Percentiles rank a stretch among this genome's conserved stretches.
Evolutionary conservation across 257 asterid genomes (phyloP).

Genomic region (Knoxia roxburghii): DNA sequence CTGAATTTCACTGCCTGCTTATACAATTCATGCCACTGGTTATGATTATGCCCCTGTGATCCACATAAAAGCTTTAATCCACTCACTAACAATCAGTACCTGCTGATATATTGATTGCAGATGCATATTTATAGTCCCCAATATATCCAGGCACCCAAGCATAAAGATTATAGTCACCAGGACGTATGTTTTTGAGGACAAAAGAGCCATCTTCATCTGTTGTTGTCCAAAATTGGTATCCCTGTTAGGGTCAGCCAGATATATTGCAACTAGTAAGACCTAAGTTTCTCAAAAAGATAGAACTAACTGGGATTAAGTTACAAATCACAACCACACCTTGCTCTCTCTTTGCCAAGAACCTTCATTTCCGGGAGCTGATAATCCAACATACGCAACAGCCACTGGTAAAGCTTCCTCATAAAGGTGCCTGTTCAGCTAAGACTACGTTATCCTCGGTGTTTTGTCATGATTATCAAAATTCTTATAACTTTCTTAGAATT

Average conservation of each 20-base stretch:
- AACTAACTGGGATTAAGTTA: background rate
- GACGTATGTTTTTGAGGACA: constrained; percentile 34
- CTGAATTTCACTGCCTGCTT: constrained; percentile 42
- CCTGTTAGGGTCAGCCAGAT: constrained; percentile 29
- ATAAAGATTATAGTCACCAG: constrained; percentile 59
- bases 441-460: background rate
- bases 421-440: constrained; percentile 16
- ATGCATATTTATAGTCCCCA: constrained; percentile 52
- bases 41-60: background rate
- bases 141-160: constrained; percentile 61
- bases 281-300: background rate
- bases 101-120: constrained; percentile 34
- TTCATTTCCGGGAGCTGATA: constrained; percentile 23
- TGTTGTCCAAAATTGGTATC: constrained; percentile 72
- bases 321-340: constrained; percentile 20
- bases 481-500: background rate
- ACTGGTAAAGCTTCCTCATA: constrained; percentile 22
- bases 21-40: background rate
- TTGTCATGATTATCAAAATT: background rate
- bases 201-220: constrained; percentile 49
- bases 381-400: constrained; percentile 27
- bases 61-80: constrained; percentile 9
- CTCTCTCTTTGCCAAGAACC: constrained; percentile 37
- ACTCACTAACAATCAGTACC: constrained; percentile 26
- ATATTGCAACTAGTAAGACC: background rate